A percentile compares a stretch with the other conserved stretches of the same genome.
Evolutionary conservation across 192 early-diverging fungal genomes (phyloP).

Genomic region (Chytriomyces sp.): DNA sequence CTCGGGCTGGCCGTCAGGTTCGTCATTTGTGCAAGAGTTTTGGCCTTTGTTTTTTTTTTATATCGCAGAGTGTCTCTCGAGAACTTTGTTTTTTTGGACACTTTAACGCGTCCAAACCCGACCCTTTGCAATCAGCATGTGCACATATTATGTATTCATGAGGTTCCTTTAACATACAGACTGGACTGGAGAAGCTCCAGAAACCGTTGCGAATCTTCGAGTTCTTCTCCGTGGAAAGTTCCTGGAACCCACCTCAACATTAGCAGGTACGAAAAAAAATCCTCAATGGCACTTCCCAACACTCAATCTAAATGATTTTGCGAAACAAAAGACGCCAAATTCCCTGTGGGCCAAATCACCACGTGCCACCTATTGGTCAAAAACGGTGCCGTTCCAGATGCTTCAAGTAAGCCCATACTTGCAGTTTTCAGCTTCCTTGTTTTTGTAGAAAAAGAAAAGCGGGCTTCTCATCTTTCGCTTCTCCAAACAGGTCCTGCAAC

Average conservation of each 20-base stretch:
- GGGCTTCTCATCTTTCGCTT: background rate
- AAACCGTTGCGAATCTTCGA: conserved; percentile 36
- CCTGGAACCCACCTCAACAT: conserved; percentile 37
- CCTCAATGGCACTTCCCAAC: background rate
- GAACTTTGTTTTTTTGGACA: background rate
- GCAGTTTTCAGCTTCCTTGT: background rate
- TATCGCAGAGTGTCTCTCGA: too few species aligned
- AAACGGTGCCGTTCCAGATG: conserved; percentile 14
- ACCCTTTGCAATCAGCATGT: too few species aligned
- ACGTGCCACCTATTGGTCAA: conserved; percentile 51
- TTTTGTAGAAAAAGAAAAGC: background rate
- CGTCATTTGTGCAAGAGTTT: too few species aligned
- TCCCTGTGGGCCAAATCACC: conserved; percentile 47
- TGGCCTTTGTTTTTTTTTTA: too few species aligned
- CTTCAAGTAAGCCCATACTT: background rate
- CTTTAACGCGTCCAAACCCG: background rate
- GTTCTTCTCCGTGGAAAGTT: conserved; percentile 52
- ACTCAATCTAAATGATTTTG: background rate
- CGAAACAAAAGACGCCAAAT: conserved; percentile 15
- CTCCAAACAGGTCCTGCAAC: background rate
- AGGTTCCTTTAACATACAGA: conserved; percentile 11
- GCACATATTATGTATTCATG: background rate
- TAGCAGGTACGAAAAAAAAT: conserved; percentile 26
- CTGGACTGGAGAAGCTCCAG: conserved; percentile 48
- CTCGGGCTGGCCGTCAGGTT: conserved; percentile 46